Conservation (phyloP, 805 yeast species). For the Candida corydali region DNA sequence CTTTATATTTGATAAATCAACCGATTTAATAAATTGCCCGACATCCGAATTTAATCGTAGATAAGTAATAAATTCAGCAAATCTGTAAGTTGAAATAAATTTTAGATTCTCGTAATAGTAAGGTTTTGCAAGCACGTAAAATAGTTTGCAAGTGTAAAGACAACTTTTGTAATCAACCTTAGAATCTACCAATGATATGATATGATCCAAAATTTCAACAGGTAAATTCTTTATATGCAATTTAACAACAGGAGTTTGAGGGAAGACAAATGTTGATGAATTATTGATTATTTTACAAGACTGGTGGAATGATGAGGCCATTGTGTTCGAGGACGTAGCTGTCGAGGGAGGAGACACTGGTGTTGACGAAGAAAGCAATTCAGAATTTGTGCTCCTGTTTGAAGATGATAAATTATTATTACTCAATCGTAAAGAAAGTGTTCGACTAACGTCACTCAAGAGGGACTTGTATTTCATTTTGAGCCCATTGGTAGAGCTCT, state of each 20-base stretch:
- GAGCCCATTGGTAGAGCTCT: conserved; percentile 12
- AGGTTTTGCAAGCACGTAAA: conserved; percentile 50
- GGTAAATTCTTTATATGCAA: conserved; percentile 34
- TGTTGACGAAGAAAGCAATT: neutral
- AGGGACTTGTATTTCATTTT: conserved; percentile 48
- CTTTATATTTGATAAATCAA: conserved; percentile 54
- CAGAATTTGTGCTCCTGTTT: too few relatives aligned
- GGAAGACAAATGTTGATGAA: neutral
- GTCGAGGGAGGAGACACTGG: neutral
- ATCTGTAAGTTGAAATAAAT: conserved; percentile 69
- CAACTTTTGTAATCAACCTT: conserved; percentile 34
- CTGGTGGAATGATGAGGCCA: conserved; percentile 5
- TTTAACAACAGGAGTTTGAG: conserved; percentile 4
- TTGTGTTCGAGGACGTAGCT: neutral
- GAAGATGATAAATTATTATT: conserved; percentile 14
- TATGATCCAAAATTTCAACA: conserved; percentile 35
- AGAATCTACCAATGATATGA: conserved; percentile 32
- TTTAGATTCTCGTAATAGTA: conserved; percentile 51
- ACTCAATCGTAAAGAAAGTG: conserved; percentile 32
- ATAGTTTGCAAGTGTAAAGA: conserved; percentile 48
- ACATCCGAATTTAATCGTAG: conserved; percentile 53
- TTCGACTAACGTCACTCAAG: conserved; percentile 44
- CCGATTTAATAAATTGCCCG: conserved; percentile 49
- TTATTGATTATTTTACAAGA: neutral
- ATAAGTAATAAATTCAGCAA: conserved; percentile 74